Percentiles rank a stretch among this genome's conserved stretches.
phyloP scores from a whole-genome alignment of 768 basidiomycete species.

The Exidia glandulosa region DNA sequence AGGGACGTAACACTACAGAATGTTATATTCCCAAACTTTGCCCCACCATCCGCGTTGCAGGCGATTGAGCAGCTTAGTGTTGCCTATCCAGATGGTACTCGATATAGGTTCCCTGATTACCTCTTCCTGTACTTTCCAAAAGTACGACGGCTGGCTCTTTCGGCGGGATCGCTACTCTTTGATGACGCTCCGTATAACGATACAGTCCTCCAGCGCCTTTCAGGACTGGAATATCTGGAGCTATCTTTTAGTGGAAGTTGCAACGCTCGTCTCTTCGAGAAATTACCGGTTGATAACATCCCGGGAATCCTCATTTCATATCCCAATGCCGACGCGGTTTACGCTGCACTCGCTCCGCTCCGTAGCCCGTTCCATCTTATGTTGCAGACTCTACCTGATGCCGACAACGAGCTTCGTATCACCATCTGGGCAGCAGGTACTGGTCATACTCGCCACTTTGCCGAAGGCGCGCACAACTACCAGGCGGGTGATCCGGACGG shows the following conservation, averaged over 20 bases:
- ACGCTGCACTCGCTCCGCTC: neutral
- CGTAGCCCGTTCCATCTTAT: neutral
- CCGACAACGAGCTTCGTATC: neutral
- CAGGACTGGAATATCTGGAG: neutral
- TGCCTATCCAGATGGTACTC: neutral
- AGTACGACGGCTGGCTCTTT: neutral
- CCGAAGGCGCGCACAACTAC: neutral
- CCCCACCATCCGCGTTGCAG: neutral
- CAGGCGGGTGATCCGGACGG: neutral
- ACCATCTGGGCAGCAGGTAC: neutral
- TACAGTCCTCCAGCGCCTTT: neutral
- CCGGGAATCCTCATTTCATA: neutral
- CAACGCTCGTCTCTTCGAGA: neutral
- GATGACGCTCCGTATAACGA: neutral
- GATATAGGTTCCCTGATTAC: neutral
- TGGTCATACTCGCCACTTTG: neutral
- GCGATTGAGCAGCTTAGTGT: neutral
- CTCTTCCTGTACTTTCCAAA: neutral
- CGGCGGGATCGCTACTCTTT: neutral
- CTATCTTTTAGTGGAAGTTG: neutral
- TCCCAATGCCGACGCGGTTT: neutral
- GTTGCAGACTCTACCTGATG: neutral
- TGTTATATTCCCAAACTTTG: neutral
- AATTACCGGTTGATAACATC: neutral
- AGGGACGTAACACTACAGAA: neutral